These are phyloP conservation scores for Plantago coronopus DNA, from an alignment of 305 asterid species.

Conservation along the genomic window DNA sequence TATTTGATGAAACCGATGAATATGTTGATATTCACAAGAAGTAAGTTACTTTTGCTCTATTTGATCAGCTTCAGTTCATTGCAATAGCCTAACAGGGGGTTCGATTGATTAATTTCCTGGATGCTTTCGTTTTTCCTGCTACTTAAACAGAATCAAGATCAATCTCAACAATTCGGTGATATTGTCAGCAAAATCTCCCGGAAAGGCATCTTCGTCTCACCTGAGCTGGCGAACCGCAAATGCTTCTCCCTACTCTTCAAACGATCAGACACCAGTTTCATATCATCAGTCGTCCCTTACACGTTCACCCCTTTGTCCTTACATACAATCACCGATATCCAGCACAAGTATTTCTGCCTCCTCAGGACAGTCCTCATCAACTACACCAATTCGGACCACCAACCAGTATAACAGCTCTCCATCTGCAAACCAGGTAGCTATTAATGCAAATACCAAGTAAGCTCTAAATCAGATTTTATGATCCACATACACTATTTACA, in stretches of 20 bases:
- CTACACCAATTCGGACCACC: conserved; percentile 36
- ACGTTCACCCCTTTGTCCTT: conserved; percentile 61
- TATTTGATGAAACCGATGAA: conserved; percentile 60
- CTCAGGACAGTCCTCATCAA: conserved; percentile 32
- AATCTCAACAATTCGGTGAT: conserved; percentile 41
- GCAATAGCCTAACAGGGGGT: neutral
- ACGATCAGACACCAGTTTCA: conserved; percentile 37
- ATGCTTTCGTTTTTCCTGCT: neutral
- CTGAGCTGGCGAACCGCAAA: conserved; percentile 31
- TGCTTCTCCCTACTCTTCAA: conserved; percentile 39
- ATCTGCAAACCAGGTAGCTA: conserved; percentile 40
- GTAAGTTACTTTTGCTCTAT: neutral
- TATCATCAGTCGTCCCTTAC: conserved; percentile 37
- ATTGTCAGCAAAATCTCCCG: conserved; percentile 47
- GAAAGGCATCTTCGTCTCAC: conserved; percentile 35
- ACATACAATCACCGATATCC: conserved; percentile 35
- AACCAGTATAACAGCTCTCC: conserved; percentile 35
- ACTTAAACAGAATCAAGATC: conserved; percentile 52
- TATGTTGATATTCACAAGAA: conserved; percentile 23
- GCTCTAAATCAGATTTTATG: neutral
- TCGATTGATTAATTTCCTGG: conserved; percentile 8
- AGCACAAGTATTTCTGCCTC: conserved; percentile 43
- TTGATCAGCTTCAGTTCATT: neutral
- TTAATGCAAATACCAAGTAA: neutral
- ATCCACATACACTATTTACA: neutral